Conservation (phyloP, 2,329 filamentous ascomycete species). For the Paecilomyces variotii region DNA sequence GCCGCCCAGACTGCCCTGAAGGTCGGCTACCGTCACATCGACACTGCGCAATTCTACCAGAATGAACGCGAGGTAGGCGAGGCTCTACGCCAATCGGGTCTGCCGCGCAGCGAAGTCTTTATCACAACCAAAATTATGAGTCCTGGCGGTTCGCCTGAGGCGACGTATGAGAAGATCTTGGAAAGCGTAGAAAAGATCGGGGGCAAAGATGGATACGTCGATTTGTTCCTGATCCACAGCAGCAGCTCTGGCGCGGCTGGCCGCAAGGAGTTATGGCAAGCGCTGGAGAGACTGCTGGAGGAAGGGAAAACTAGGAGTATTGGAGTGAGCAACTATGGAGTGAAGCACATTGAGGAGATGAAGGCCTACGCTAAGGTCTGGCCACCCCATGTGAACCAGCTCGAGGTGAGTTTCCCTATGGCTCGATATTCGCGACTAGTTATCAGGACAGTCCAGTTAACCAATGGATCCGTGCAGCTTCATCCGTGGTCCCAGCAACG, state of each 20-base stretch:
- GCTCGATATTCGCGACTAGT: slow-evolving; percentile 13
- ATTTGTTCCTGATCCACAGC: slow-evolving; percentile 64
- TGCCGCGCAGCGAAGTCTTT: slow-evolving; percentile 52
- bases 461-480: slow-evolving; percentile 38
- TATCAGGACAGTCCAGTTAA: not conserved
- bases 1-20: slow-evolving; percentile 52
- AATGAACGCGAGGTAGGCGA: slow-evolving; percentile 62
- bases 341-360: slow-evolving; percentile 61
- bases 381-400: slow-evolving; percentile 67
- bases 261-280: slow-evolving; percentile 57
- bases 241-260: slow-evolving; percentile 48
- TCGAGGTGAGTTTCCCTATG: slow-evolving; percentile 48
- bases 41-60: slow-evolving; percentile 58
- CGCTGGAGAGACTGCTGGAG: slow-evolving; percentile 53
- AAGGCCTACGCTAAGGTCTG: slow-evolving; percentile 56
- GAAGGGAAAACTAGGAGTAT: slow-evolving; percentile 57
- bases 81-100: slow-evolving; percentile 49
- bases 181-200: slow-evolving; percentile 58
- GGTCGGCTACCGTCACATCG: slow-evolving; percentile 47
- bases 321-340: slow-evolving; percentile 65
- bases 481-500: slow-evolving; percentile 66
- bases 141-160: slow-evolving; percentile 46
- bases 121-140: slow-evolving; percentile 63
- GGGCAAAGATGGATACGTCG: slow-evolving; percentile 55
- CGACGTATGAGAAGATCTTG: slow-evolving; percentile 51